Conservation (phyloP, 2,329 filamentous ascomycete species). For the Septoria petroselini region DNA sequence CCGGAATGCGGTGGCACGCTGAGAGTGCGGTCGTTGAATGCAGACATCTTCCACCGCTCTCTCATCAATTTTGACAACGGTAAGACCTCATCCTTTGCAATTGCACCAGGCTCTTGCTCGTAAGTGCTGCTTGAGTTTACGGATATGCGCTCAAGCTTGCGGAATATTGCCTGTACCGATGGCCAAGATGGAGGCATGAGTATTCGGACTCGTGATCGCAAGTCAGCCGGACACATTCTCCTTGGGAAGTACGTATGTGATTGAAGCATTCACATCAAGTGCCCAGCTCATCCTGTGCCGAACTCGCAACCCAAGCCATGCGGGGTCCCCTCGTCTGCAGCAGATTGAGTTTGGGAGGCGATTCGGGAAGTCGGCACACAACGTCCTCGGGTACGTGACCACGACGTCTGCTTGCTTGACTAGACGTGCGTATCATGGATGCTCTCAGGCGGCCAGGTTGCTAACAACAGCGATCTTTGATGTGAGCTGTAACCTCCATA, state of each 20-base stretch:
- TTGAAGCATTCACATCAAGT: too few species aligned
- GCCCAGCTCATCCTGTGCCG: not conserved
- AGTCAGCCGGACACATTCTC: not conserved
- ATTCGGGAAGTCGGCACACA: slow-evolving; percentile 11
- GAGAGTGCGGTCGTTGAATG: slow-evolving; percentile 30
- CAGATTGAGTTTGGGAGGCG: slow-evolving; percentile 15
- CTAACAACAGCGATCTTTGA: not conserved
- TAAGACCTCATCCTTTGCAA: slow-evolving; percentile 15
- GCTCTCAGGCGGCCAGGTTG: not conserved
- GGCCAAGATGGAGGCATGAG: slow-evolving; percentile 21
- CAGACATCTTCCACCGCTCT: slow-evolving; percentile 22
- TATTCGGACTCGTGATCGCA: not conserved
- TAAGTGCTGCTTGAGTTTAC: slow-evolving; percentile 22
- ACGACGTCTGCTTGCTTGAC: slow-evolving; percentile 1
- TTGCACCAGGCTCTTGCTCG: slow-evolving; percentile 12
- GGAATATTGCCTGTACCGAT: slow-evolving; percentile 21
- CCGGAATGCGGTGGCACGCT: slow-evolving; percentile 21
- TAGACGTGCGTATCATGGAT: not conserved
- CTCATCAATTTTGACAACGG: slow-evolving; percentile 19
- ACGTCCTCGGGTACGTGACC: slow-evolving; percentile 10
- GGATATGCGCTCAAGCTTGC: slow-evolving; percentile 20
- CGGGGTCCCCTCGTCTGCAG: not conserved
- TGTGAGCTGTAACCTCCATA: not conserved
- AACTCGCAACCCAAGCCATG: not conserved
- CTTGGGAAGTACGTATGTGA: not conserved